Evolutionary conservation across 805 yeast species (phyloP).

Genomic region (Maudiozyma barnettii): DNA sequence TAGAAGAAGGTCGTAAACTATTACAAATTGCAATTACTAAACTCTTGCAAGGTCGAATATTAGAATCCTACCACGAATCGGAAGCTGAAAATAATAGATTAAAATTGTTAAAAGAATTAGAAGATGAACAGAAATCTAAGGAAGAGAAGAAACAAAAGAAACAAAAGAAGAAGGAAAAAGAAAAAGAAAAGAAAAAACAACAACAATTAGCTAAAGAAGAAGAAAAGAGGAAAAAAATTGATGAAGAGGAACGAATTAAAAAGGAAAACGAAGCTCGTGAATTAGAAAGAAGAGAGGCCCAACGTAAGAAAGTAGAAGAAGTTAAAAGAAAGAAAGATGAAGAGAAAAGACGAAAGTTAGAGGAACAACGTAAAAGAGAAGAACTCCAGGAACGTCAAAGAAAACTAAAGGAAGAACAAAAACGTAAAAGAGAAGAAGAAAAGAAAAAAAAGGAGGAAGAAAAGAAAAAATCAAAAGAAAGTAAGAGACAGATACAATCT

Average conservation of each 20-base stretch:
- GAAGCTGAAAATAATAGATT: constrained; percentile 66
- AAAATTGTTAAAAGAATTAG: constrained; percentile 56
- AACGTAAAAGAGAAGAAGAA: constrained; percentile 33
- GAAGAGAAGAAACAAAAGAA: constrained; percentile 60
- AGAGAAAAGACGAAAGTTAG: constrained; percentile 33
- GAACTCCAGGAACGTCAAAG: constrained; percentile 33
- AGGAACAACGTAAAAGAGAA: constrained; percentile 34
- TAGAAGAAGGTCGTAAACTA: constrained; percentile 72
- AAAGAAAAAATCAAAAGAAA: constrained; percentile 21
- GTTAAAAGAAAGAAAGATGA: constrained; percentile 32
- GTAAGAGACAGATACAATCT: constrained; percentile 9
- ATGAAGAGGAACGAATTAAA: constrained; percentile 42
- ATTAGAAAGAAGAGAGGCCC: constrained; percentile 33
- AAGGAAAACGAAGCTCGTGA: constrained; percentile 34
- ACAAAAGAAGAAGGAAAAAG: constrained; percentile 55
- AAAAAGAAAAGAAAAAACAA: constrained; percentile 56
- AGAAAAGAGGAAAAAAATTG: constrained; percentile 46
- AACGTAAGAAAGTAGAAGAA: constrained; percentile 33
- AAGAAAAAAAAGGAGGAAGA: constrained; percentile 24
- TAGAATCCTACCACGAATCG: constrained; percentile 69
- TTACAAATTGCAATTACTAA: constrained; percentile 73
- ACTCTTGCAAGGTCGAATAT: constrained; percentile 61
- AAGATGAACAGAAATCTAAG: constrained; percentile 56
- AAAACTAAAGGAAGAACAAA: constrained; percentile 32
- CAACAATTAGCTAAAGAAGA: constrained; percentile 57